Evolutionary conservation across 768 basidiomycete genomes (phyloP), one percentile per base, ranked within the genome.

Genomic region (Crucibulum laeve): DNA sequence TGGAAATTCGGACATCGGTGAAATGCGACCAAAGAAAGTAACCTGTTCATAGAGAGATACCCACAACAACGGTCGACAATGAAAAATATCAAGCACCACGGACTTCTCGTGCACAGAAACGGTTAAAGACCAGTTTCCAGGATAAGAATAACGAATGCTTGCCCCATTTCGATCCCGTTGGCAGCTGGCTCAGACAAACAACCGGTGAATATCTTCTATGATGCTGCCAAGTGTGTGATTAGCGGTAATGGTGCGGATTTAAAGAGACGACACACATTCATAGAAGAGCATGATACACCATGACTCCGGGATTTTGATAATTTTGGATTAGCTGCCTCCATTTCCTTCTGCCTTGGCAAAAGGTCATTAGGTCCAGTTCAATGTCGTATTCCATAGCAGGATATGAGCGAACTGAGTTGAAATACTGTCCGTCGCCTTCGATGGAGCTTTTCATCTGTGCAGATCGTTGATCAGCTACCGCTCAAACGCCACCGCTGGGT

Each of bases 211-310:
- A 38, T 45, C 40, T 51, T 46, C 30, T 38, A 33, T 45, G 39
- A 51, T 54, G 26, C 15, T 26, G 43, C 24, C 42, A 35, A 42
- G 28, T 34, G 40, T 43, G 38, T 42, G 39, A 47, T 48, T 18
- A 38, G 53, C 55, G 60, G 58, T 49, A 36, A 48, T 58, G 60
- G 42, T 46, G 58, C 58, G 60, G 60, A 51, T 43, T 53, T 62
- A 59, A 53, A 55, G 50, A 46, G 32, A 19, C 35, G 33, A 23
- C n/a, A 38, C n/a, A n/a, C n/a, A n/a, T n/a, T n/a, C n/a, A n/a
- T n/a, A 30, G 28, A 30, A 30, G 28, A 30, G 28, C 28, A 38
- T 38, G n/a, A n/a, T n/a, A n/a, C n/a, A n/a, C 33, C 41, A 47
- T 40, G 36, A 44, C 44, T 25, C 22, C 33, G 26, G 25, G 21